A percentile compares a stretch with the other conserved stretches of the same genome.
phyloP scores from a whole-genome alignment of 768 basidiomycete species.

The Boletus edulis region DNA sequence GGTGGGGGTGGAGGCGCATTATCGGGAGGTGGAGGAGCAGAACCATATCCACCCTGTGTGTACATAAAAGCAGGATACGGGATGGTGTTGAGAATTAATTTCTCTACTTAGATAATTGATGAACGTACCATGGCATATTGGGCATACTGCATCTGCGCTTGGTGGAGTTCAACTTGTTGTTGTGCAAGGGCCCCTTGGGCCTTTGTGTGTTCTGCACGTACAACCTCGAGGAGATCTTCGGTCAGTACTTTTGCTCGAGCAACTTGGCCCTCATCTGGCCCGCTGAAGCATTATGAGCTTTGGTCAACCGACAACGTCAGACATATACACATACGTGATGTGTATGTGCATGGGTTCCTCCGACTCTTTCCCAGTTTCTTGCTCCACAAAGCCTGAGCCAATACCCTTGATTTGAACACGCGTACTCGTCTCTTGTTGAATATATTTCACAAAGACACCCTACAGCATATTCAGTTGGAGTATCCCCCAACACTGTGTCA shows the following conservation, averaged over 20 bases:
- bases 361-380: slow-evolving; percentile 82
- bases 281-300: slow-evolving; percentile 30
- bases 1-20: slow-evolving; percentile 46
- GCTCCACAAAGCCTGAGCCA: slow-evolving; percentile 94
- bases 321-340: slow-evolving; percentile 62
- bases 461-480: not conserved
- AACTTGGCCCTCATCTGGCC: slow-evolving; percentile 86
- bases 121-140: slow-evolving; percentile 61
- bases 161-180: slow-evolving; percentile 85
- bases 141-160: slow-evolving; percentile 79
- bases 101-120: not conserved
- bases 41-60: slow-evolving; percentile 33
- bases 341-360: slow-evolving; percentile 92
- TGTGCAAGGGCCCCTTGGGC: slow-evolving; percentile 61
- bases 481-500: not conserved
- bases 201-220: slow-evolving; percentile 84
- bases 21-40: slow-evolving; percentile 37
- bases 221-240: slow-evolving; percentile 88
- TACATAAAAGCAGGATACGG: not conserved
- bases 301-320: slow-evolving; percentile 17
- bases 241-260: slow-evolving; percentile 84
- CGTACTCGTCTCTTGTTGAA: slow-evolving; percentile 93
- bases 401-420: slow-evolving; percentile 96
- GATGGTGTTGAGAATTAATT: not conserved
- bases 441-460: slow-evolving; percentile 98